Evolutionary conservation across 2,329 filamentous ascomycete genomes (phyloP).

Genomic region (Delphinella strobiligena): DNA sequence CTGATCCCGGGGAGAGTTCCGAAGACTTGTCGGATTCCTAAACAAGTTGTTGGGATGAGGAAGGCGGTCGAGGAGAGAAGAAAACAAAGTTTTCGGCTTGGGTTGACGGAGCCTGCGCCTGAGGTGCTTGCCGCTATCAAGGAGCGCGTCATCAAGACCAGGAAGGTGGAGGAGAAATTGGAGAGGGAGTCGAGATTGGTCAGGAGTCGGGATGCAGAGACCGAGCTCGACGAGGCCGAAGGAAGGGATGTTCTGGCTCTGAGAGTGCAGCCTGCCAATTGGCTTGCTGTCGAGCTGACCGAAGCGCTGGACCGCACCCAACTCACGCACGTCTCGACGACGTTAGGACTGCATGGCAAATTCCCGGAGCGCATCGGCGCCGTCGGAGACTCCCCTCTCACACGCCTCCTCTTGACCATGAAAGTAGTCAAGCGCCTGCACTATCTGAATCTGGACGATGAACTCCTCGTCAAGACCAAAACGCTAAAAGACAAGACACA

Average conservation of each 20-base stretch:
- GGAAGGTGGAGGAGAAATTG: constrained; percentile 34
- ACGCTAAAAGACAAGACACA: constrained; percentile 32
- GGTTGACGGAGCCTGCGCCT: not conserved
- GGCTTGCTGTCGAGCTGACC: not conserved
- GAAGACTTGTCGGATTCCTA: constrained; percentile 69
- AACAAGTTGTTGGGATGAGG: constrained; percentile 53
- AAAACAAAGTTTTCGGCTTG: constrained; percentile 3
- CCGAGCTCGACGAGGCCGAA: constrained; percentile 7
- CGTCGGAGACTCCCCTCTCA: not conserved
- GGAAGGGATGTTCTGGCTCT: constrained; percentile 17
- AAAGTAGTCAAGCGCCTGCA: constrained; percentile 45
- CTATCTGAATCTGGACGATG: constrained; percentile 61
- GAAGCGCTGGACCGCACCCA: constrained; percentile 16
- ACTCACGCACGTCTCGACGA: constrained; percentile 28
- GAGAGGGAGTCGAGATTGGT: constrained; percentile 29
- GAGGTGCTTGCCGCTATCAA: constrained; percentile 38
- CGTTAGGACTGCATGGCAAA: constrained; percentile 27
- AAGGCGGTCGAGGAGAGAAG: constrained; percentile 28
- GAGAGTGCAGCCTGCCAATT: not conserved
- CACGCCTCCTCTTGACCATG: constrained; percentile 25
- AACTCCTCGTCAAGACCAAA: constrained; percentile 40
- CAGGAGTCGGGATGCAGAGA: not conserved
- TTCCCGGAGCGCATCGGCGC: constrained; percentile 34
- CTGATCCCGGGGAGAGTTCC: constrained; percentile 63
- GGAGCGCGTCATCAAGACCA: constrained; percentile 20